Conservation (phyloP, 257 asterid genomes). For the Mitragyna speciosa region DNA sequence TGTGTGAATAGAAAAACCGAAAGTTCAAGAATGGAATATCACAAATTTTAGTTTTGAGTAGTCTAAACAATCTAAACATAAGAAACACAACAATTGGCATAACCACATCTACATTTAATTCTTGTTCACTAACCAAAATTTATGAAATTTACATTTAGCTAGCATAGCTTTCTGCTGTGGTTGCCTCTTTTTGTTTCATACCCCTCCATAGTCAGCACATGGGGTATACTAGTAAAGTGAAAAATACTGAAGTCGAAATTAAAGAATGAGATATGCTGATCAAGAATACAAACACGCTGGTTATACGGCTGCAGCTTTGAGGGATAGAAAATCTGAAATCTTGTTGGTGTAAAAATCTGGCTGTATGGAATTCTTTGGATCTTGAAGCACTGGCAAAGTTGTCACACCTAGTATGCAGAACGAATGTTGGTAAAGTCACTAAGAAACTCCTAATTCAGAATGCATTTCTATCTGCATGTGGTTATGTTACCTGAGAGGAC, state of each 20-base stretch:
- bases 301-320: conserved; percentile 66
- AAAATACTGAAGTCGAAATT: neutral
- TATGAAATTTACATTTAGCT: neutral
- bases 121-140: neutral
- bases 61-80: neutral
- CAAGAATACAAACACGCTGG: neutral
- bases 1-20: neutral
- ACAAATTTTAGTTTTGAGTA: neutral
- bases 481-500: conserved; percentile 81
- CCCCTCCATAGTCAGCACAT: conserved; percentile 1
- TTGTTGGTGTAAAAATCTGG: conserved; percentile 90
- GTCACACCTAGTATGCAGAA: conserved; percentile 64
- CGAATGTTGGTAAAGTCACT: neutral
- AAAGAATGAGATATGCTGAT: conserved; percentile 12
- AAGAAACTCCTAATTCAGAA: neutral
- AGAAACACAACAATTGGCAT: neutral
- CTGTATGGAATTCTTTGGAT: conserved; percentile 67
- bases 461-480: neutral
- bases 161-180: neutral
- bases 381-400: conserved; percentile 68
- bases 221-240: no score
- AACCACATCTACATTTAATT: neutral
- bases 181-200: neutral
- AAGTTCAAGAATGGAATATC: neutral
- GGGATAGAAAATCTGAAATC: conserved; percentile 83